A percentile compares a stretch with the other conserved stretches of the same genome.
Conservation (phyloP, 306 rosid species). For the Carpinus viminea region DNA sequence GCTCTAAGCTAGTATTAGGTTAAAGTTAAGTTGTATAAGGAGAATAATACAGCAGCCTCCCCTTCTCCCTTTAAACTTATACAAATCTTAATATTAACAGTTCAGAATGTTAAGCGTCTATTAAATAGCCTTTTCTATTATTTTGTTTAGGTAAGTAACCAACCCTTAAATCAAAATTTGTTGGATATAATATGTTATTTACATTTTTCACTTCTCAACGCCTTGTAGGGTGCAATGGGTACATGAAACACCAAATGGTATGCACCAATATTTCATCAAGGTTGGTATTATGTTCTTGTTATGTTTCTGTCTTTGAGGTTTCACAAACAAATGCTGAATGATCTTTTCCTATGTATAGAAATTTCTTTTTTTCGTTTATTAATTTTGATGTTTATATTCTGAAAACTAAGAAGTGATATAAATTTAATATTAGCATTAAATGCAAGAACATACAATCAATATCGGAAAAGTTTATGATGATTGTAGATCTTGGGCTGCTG, state of each 20-base stretch:
- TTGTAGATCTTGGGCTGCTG: background rate
- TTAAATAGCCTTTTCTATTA: background rate
- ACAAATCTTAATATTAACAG: background rate
- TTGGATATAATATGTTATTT: slow-evolving; percentile 15
- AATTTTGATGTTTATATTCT: background rate
- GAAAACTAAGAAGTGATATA: background rate
- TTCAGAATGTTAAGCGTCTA: background rate
- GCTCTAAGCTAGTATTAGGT: no score
- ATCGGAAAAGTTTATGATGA: background rate
- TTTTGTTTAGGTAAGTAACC: background rate
- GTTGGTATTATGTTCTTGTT: slow-evolving; percentile 46
- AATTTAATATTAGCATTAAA: background rate
- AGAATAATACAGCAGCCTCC: no score
- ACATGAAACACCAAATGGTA: slow-evolving; percentile 58
- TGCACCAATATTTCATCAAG: slow-evolving; percentile 89
- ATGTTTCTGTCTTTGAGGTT: slow-evolving; percentile 6
- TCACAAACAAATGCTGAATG: slow-evolving; percentile 20
- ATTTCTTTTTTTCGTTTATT: no score
- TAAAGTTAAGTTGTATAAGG: no score
- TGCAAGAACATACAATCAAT: slow-evolving; percentile 8
- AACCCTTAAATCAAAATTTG: background rate
- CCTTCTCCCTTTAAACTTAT: no score
- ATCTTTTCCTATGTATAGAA: background rate
- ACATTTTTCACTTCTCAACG: slow-evolving; percentile 7
- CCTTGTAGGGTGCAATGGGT: slow-evolving; percentile 70